A percentile compares a stretch with the other conserved stretches of the same genome.
phyloP scores from a whole-genome alignment of 2,329 filamentous ascomycete species.

The Chalara sp. region DNA sequence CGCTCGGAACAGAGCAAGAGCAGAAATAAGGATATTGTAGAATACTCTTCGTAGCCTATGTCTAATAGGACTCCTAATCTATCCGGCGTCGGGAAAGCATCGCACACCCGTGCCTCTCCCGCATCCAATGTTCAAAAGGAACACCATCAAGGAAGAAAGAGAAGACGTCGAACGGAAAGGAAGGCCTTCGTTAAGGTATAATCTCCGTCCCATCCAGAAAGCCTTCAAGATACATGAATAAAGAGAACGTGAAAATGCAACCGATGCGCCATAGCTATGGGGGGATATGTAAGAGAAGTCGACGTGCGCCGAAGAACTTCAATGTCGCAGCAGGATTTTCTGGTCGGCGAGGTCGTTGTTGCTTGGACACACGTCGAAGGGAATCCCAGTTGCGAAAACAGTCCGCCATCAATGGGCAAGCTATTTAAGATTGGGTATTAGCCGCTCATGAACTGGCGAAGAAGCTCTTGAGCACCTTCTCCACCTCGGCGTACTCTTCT shows the following conservation, averaged over 20 bases:
- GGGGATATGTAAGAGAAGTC: conserved; percentile 22
- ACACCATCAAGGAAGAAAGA: background rate
- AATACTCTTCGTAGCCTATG: background rate
- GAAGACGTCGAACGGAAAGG: background rate
- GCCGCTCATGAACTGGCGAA: conserved; percentile 15
- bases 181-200: background rate
- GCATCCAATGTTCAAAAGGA: background rate
- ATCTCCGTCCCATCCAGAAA: conserved; percentile 3
- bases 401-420: background rate
- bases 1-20: too few species aligned
- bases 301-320: conserved; percentile 17
- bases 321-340: conserved; percentile 18
- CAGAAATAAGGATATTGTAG: too few species aligned
- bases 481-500: conserved; percentile 68
- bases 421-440: background rate
- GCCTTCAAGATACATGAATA: conserved; percentile 2
- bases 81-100: background rate
- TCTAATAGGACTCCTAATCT: background rate
- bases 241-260: conserved; percentile 9
- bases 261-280: conserved; percentile 19
- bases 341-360: conserved; percentile 12
- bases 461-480: conserved; percentile 55
- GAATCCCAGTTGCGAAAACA: conserved; percentile 17
- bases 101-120: background rate
- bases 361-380: conserved; percentile 3